These are phyloP conservation scores for Sarocladiaceae sp. DNA, from an alignment of 2,329 filamentous ascomycete species.

Conservation along the genomic window DNA sequence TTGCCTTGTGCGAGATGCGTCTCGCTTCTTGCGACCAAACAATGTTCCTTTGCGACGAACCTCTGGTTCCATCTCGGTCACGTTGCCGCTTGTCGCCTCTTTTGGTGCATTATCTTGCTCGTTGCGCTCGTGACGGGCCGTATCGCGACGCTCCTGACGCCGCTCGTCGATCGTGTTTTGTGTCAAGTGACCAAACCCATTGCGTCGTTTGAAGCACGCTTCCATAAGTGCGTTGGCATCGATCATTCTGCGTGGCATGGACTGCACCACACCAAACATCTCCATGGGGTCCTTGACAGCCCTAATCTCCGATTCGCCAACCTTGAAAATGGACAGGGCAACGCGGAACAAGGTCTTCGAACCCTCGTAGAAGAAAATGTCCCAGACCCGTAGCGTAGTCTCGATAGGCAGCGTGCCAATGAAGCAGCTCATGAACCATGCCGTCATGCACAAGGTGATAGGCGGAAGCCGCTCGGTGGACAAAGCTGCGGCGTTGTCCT, in stretches of 20 bases:
- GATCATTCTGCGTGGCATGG: constrained; percentile 70
- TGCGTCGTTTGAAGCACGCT: constrained; percentile 71
- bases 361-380: constrained; percentile 92
- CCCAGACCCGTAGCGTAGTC: constrained; percentile 87
- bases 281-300: constrained; percentile 83
- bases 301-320: constrained; percentile 74
- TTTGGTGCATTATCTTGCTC: constrained; percentile 14
- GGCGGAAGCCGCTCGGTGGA: constrained; percentile 63
- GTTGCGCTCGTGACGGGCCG: constrained; percentile 36
- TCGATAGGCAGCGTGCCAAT: constrained; percentile 90
- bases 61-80: constrained; percentile 23
- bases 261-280: constrained; percentile 90
- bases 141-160: constrained; percentile 59
- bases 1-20: constrained; percentile 15
- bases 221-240: constrained; percentile 81
- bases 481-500: constrained; percentile 29
- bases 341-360: constrained; percentile 91
- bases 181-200: constrained; percentile 74
- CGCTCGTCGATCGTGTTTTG: constrained; percentile 76
- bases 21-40: constrained; percentile 37
- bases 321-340: constrained; percentile 84
- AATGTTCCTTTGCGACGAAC: constrained; percentile 37
- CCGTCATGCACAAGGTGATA: constrained; percentile 85
- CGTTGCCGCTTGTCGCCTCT: constrained; percentile 23
- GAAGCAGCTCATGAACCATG: constrained; percentile 98